phyloP scores from a whole-genome alignment of 805 yeast genomes.

The Candida pini region DNA sequence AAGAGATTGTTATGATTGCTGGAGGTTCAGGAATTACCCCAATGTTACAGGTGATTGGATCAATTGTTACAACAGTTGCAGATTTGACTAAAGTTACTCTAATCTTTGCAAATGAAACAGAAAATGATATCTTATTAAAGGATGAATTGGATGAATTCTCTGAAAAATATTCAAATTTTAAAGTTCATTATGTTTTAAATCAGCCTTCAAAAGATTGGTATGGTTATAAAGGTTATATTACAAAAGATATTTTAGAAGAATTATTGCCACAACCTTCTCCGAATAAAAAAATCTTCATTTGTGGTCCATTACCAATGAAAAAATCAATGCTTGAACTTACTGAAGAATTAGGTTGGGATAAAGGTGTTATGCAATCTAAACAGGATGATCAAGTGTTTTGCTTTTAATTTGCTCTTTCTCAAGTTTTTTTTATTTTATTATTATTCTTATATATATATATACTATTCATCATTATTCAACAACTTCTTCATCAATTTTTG shows the following conservation, averaged over 20 bases:
- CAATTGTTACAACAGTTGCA: conserved; percentile 61
- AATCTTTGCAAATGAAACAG: conserved; percentile 70
- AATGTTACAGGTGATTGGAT: conserved; percentile 71
- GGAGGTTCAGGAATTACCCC: conserved; percentile 94
- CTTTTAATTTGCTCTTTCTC: conserved; percentile 18
- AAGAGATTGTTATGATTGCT: conserved; percentile 63
- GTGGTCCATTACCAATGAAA: conserved; percentile 75
- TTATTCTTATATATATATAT: not conserved
- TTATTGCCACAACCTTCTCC: conserved; percentile 46
- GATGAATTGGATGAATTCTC: conserved; percentile 69
- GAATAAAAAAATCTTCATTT: conserved; percentile 56
- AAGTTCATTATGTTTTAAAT: conserved; percentile 53
- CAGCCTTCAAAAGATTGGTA: conserved; percentile 49
- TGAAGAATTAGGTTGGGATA: conserved; percentile 56
- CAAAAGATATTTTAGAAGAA: conserved; percentile 49
- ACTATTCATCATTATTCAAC: conserved; percentile 3
- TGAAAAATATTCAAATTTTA: conserved; percentile 54
- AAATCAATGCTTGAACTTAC: conserved; percentile 44
- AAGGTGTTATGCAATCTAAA: conserved; percentile 25
- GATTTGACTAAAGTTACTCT: conserved; percentile 58
- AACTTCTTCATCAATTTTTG: conserved; percentile 3
- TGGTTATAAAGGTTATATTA: conserved; percentile 56
- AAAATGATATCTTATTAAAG: conserved; percentile 67
- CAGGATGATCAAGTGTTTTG: conserved; percentile 33
- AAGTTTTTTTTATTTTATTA: not conserved